Conservation (phyloP, 768 basidiomycete genomes). For the Tylopilus sp. region DNA sequence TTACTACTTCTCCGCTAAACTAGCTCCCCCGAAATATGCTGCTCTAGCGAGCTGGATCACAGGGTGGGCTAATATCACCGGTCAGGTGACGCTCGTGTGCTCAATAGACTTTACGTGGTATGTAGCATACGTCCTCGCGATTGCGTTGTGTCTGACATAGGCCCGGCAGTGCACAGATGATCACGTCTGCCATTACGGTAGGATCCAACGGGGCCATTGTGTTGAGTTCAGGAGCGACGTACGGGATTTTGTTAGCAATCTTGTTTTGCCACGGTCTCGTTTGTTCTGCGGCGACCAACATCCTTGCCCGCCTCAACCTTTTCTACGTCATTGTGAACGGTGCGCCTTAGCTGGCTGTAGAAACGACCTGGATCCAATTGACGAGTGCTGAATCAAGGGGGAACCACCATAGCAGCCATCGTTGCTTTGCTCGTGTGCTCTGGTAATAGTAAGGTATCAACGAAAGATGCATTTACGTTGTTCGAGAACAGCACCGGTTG, state of each 20-base stretch:
- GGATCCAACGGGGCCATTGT: slow-evolving; percentile 49
- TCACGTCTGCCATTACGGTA: slow-evolving; percentile 66
- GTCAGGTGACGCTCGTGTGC: slow-evolving; percentile 66
- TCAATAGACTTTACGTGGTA: slow-evolving; percentile 72
- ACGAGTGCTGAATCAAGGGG: slow-evolving; percentile 39
- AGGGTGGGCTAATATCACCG: slow-evolving; percentile 74
- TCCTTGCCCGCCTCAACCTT: slow-evolving; percentile 66
- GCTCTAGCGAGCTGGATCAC: slow-evolving; percentile 57
- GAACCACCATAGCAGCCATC: slow-evolving; percentile 63
- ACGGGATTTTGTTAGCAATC: slow-evolving; percentile 63
- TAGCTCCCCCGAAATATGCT: slow-evolving; percentile 60
- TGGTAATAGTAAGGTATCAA: slow-evolving; percentile 56
- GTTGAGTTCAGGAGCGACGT: slow-evolving; percentile 59
- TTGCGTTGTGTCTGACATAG: background rate
- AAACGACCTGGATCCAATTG: background rate
- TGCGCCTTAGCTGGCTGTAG: slow-evolving; percentile 25
- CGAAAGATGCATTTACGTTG: slow-evolving; percentile 62
- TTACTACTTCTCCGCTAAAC: slow-evolving; percentile 75
- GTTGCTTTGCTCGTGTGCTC: slow-evolving; percentile 56
- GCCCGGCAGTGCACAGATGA: slow-evolving; percentile 62
- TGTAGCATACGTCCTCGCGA: slow-evolving; percentile 6
- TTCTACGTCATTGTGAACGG: slow-evolving; percentile 68
- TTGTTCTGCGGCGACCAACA: slow-evolving; percentile 64
- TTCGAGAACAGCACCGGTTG: slow-evolving; percentile 74
- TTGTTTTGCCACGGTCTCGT: slow-evolving; percentile 65